Evolutionary conservation across 2,329 filamentous ascomycete genomes (phyloP), one percentile per base, ranked within the genome.

Genomic region (Trichoderma sp.): DNA sequence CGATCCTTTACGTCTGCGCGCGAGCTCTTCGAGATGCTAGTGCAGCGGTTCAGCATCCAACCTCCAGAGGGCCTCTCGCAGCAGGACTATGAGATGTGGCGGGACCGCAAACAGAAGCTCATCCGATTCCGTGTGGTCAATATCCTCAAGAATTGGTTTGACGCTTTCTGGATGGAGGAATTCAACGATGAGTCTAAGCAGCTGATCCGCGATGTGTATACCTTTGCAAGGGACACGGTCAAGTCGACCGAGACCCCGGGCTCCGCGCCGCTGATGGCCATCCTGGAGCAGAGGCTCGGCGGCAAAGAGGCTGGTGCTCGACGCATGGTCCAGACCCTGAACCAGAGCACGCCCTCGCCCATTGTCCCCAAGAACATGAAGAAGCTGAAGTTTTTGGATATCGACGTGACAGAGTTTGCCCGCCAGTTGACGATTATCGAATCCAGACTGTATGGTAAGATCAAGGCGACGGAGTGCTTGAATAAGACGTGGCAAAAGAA

Each of bases 401-500:
- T 99, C 74, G 96, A 99, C 77, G 90, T 94, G 0, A 92, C 91
- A 0, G 96, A 99, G 77, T 98, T 99, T 80, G 96, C 96, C n/a
- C 90, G 96, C 59, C 96, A 99, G 79, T 85, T 99, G 71, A 99
- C 96, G 0, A 96, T 99, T 72, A 97, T 98, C 72, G 96, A 99
- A 80, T 97, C 94, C 2, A 91, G 91, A 71, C 85, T 98, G 1
- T 99, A 98, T 76, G 93, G 91, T 74, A 97, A 97, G 82, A 97
- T 99, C 79, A 95, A 95, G 79, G 92, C 95, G 0, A 96, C 93
- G 0, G 96, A 99, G 79, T 98, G 95, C 78, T 83, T 99, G 70
- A 97, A 97, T 82, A 99, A 99, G 85, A 97, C 94, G 5, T 99
- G 96, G 96, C 94, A 97, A 81, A 98, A 96, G 86, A 97, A 97